phyloP scores from a whole-genome alignment of 805 yeast genomes.

The Limtongia smithiae region DNA sequence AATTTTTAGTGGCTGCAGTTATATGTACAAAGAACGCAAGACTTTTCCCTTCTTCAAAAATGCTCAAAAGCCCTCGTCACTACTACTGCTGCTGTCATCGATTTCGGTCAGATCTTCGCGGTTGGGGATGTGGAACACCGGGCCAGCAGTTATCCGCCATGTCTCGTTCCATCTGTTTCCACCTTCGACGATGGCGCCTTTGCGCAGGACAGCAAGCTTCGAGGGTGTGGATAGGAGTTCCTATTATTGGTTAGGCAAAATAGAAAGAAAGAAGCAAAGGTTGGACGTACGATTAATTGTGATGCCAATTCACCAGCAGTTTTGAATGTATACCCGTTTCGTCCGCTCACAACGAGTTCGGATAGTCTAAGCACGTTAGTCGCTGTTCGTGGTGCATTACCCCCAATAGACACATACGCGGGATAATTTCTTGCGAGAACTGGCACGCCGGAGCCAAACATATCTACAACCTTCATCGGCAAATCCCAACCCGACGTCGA shows the following conservation, averaged over 20 bases:
- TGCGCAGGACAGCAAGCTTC: slow-evolving; percentile 44
- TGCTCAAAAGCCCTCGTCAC: slow-evolving; percentile 2
- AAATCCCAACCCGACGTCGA: slow-evolving; percentile 91
- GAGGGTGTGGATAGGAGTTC: slow-evolving; percentile 35
- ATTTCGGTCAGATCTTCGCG: slow-evolving; percentile 23
- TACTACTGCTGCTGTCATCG: slow-evolving; percentile 23
- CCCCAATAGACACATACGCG: slow-evolving; percentile 41
- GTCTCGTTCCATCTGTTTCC: slow-evolving; percentile 65
- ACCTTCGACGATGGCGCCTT: slow-evolving; percentile 75
- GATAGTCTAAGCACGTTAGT: slow-evolving; percentile 38
- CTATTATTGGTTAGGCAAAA: background rate
- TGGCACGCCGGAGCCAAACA: slow-evolving; percentile 95
- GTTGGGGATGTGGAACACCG: slow-evolving; percentile 34
- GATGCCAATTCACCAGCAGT: slow-evolving; percentile 46
- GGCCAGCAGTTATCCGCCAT: slow-evolving; percentile 59
- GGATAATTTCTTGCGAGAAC: slow-evolving; percentile 74
- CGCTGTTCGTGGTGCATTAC: background rate
- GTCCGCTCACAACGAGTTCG: slow-evolving; percentile 67
- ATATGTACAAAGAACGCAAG: background rate
- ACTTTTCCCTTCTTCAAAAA: background rate
- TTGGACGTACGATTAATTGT: slow-evolving; percentile 6
- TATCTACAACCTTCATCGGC: slow-evolving; percentile 95
- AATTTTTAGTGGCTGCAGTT: background rate
- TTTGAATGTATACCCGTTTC: slow-evolving; percentile 63
- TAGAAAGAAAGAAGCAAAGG: background rate